These are phyloP conservation scores for Boletus sp. DNA, from an alignment of 768 basidiomycete genomes.

Conservation along the genomic window DNA sequence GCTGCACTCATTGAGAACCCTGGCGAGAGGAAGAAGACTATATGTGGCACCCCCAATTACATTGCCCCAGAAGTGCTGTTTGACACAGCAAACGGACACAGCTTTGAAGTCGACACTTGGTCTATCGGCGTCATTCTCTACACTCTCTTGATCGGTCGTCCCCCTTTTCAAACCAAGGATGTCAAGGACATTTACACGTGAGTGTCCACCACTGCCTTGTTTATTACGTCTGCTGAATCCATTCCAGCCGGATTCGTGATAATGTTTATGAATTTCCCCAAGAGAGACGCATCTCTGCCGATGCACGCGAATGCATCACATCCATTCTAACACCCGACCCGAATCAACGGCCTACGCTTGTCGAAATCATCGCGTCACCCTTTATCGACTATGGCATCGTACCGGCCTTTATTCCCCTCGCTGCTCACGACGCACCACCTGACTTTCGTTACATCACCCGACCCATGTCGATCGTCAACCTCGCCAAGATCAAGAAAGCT, in stretches of 20 bases:
- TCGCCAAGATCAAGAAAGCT: conserved; percentile 59
- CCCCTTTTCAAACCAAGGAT: conserved; percentile 98
- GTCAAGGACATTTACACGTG: conserved; percentile 95
- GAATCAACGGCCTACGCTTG: conserved; percentile 73
- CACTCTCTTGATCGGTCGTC: conserved; percentile 90
- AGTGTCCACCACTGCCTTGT: conserved; percentile 22
- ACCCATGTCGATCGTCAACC: conserved; percentile 62
- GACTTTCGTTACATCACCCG: conserved; percentile 69
- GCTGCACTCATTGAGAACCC: conserved; percentile 96
- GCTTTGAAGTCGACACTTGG: conserved; percentile 99
- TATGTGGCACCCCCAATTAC: conserved; percentile 98
- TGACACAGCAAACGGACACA: conserved; percentile 93
- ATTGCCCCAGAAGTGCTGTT: conserved; percentile 98
- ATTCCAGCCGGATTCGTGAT: conserved; percentile 78
- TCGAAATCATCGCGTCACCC: conserved; percentile 77
- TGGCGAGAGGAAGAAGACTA: conserved; percentile 97
- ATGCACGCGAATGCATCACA: conserved; percentile 74
- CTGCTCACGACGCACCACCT: conserved; percentile 72
- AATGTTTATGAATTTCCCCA: conserved; percentile 91
- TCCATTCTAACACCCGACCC: conserved; percentile 86
- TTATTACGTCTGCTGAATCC: conserved; percentile 1
- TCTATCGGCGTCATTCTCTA: conserved; percentile 96
- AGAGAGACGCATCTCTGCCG: conserved; percentile 66
- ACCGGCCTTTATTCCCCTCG: conserved; percentile 74
- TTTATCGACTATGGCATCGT: conserved; percentile 84